Conservation (phyloP, 495 filamentous ascomycete genomes). For the Aspergillus saccharolyticus region DNA sequence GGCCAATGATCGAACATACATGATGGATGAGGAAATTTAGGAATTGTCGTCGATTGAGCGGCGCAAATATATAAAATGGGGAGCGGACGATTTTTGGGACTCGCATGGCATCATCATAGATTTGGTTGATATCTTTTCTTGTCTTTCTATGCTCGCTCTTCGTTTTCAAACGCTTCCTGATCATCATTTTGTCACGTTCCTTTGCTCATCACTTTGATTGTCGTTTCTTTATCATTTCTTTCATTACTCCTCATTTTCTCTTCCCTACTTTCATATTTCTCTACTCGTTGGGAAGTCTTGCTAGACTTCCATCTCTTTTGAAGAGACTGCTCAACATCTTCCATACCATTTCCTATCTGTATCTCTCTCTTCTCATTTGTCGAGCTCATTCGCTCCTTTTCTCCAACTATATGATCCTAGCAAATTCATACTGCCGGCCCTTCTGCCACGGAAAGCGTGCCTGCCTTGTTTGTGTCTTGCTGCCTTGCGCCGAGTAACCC, state of each 20-base stretch:
- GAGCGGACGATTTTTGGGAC: constrained; percentile 42
- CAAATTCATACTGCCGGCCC: constrained; percentile 36
- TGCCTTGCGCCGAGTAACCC: background rate
- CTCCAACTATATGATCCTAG: constrained; percentile 37
- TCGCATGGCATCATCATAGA: constrained; percentile 47
- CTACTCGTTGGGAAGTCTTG: constrained; percentile 1
- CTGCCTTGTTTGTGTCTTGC: background rate
- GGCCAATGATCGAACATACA: constrained; percentile 48
- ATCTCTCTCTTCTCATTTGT: constrained; percentile 38
- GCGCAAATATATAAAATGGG: constrained; percentile 46
- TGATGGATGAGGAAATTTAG: constrained; percentile 42
- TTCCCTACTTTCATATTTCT: constrained; percentile 7
- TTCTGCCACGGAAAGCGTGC: constrained; percentile 23
- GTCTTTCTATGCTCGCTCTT: constrained; percentile 16
- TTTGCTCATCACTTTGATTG: constrained; percentile 13
- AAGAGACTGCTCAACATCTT: constrained; percentile 15
- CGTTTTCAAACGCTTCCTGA: constrained; percentile 2
- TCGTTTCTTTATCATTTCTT: constrained; percentile 6
- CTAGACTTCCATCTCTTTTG: too few relatives aligned
- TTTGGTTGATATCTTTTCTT: constrained; percentile 38
- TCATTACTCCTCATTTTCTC: constrained; percentile 8
- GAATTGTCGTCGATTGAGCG: constrained; percentile 37
- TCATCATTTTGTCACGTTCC: constrained; percentile 14
- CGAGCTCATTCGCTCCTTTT: constrained; percentile 26
- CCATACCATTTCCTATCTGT: constrained; percentile 38